These are phyloP conservation scores for Herpetomonas samuelpessoai DNA, from an alignment of 208 protist species.

Conservation along the genomic window DNA sequence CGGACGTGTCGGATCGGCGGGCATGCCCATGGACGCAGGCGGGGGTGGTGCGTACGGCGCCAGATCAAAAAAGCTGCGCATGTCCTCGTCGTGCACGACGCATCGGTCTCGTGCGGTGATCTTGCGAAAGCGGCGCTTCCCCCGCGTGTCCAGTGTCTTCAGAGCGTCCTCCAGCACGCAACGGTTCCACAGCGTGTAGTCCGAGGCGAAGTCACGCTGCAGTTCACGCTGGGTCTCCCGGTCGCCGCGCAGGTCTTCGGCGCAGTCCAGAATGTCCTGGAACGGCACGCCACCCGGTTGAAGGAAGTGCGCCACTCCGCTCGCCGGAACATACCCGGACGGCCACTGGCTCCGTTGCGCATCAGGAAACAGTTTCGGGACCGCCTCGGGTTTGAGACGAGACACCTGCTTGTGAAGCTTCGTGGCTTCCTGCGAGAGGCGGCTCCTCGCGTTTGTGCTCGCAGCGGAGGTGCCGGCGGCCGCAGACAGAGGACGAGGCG, in stretches of 20 bases:
- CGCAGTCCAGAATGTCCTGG: conserved; percentile 54
- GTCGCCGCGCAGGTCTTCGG: conserved; percentile 37
- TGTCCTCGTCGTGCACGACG: conserved; percentile 23
- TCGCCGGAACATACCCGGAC: conserved; percentile 58
- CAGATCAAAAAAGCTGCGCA: conserved; percentile 36
- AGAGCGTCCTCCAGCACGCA: conserved; percentile 47
- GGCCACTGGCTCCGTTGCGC: conserved; percentile 57
- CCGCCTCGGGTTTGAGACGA: conserved; percentile 29
- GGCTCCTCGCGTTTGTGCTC: not conserved
- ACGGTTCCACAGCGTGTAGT: conserved; percentile 73
- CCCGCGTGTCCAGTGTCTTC: conserved; percentile 19
- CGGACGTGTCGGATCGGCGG: not conserved
- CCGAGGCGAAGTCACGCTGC: conserved; percentile 75
- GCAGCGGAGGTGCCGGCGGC: too few species aligned
- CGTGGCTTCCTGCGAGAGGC: conserved; percentile 5
- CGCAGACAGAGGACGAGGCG: too few species aligned
- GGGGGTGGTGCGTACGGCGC: conserved; percentile 26
- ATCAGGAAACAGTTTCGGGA: conserved; percentile 39
- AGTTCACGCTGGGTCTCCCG: conserved; percentile 31
- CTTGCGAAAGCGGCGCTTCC: conserved; percentile 23
- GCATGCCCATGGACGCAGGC: conserved; percentile 1
- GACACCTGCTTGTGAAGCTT: conserved; percentile 38
- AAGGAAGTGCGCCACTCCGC: conserved; percentile 74
- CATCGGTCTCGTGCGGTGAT: conserved; percentile 30
- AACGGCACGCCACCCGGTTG: conserved; percentile 48